A percentile compares a stretch with the other conserved stretches of the same genome.
These are phyloP conservation scores for Aplosporella prunicola DNA, from an alignment of 2,329 filamentous ascomycete species.

Conservation along the genomic window DNA sequence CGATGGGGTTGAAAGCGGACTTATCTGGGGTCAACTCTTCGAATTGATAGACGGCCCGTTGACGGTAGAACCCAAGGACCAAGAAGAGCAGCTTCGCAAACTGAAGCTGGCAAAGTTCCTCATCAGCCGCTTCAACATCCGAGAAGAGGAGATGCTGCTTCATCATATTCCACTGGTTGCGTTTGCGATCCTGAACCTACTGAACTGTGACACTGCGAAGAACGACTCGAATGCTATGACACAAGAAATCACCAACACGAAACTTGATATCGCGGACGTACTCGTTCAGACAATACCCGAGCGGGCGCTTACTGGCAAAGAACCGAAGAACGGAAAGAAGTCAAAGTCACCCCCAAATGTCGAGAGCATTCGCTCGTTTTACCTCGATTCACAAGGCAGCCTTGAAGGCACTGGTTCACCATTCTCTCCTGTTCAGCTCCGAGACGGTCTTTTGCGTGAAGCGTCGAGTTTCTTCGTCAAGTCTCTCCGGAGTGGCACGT, in stretches of 20 bases:
- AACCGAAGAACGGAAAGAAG: slow-evolving; percentile 5
- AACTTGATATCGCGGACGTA: slow-evolving; percentile 28
- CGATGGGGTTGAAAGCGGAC: slow-evolving; percentile 85
- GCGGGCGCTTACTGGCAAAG: slow-evolving; percentile 18
- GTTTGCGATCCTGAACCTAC: slow-evolving; percentile 49
- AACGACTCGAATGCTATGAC: slow-evolving; percentile 16
- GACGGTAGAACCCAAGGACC: slow-evolving; percentile 40
- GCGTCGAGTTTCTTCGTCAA: slow-evolving; percentile 19
- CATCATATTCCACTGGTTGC: slow-evolving; percentile 71
- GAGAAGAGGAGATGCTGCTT: slow-evolving; percentile 91
- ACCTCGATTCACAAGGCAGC: slow-evolving; percentile 27
- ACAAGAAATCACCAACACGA: slow-evolving; percentile 6
- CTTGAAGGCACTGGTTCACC: slow-evolving; percentile 23
- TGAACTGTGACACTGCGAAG: slow-evolving; percentile 23
- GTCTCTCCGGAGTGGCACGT: slow-evolving; percentile 14
- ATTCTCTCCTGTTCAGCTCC: slow-evolving; percentile 19
- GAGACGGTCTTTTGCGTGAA: slow-evolving; percentile 23
- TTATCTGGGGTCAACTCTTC: slow-evolving; percentile 82
- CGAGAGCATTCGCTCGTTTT: slow-evolving; percentile 22
- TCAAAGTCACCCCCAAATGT: slow-evolving; percentile 4
- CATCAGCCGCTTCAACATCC: slow-evolving; percentile 78
- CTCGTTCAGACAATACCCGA: slow-evolving; percentile 30
- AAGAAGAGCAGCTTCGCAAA: slow-evolving; percentile 46
- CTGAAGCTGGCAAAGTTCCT: slow-evolving; percentile 73
- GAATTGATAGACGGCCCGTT: slow-evolving; percentile 48